Percentiles rank a stretch among this genome's conserved stretches.
phyloP scores from a whole-genome alignment of 2,329 filamentous ascomycete species.

The Eutypella sp. region DNA sequence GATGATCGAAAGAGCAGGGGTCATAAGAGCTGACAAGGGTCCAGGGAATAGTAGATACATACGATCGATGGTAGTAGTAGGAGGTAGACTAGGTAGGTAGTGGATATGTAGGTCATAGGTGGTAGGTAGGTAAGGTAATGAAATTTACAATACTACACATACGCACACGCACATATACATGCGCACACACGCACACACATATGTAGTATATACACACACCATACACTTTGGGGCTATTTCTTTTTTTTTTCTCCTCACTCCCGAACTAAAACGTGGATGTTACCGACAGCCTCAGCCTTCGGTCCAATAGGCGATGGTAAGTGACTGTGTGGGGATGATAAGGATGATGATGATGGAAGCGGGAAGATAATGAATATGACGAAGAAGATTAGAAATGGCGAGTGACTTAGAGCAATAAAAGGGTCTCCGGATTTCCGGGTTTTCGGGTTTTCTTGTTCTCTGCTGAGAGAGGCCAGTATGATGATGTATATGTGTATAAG shows the following conservation, averaged over 20 bases:
- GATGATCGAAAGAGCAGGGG: constrained; percentile 6
- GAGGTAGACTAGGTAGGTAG: background rate
- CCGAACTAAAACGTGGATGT: background rate
- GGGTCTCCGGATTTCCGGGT: no score
- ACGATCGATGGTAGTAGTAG: background rate
- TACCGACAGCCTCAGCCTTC: background rate
- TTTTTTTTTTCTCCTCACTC: no score
- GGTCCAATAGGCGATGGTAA: background rate
- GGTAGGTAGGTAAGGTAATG: background rate
- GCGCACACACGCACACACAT: no score
- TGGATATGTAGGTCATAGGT: no score
- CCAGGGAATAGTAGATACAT: background rate
- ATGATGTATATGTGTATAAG: no score
- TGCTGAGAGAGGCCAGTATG: no score
- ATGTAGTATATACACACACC: no score
- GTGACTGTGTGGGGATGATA: no score
- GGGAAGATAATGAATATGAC: constrained; percentile 49
- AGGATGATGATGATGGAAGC: no score
- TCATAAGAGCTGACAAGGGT: constrained; percentile 1
- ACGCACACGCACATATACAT: background rate
- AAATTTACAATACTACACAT: background rate
- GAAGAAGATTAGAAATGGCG: constrained; percentile 44
- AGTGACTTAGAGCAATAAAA: background rate
- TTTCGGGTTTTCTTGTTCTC: no score
- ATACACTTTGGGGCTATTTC: no score